These are phyloP conservation scores for Kokia cookei DNA, from an alignment of 441 rosid species.

Conservation along the genomic window DNA sequence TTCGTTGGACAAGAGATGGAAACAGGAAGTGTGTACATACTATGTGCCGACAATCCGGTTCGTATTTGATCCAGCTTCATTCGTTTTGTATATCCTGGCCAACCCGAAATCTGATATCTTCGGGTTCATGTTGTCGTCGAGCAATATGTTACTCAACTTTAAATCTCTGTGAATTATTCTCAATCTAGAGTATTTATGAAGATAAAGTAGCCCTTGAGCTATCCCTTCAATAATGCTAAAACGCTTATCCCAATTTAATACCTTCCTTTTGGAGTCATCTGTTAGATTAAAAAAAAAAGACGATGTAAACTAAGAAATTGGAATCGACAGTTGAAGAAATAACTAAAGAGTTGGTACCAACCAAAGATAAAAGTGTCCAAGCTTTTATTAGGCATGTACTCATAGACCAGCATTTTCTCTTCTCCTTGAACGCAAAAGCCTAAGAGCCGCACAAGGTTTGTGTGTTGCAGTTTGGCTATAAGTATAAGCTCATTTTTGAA, in stretches of 20 bases:
- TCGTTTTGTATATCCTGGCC: neutral
- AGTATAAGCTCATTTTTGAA: slow-evolving; percentile 4
- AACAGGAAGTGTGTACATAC: neutral
- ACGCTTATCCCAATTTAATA: neutral
- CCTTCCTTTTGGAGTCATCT: neutral
- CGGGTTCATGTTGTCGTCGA: neutral
- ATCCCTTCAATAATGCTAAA: slow-evolving; percentile 6
- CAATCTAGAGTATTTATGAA: slow-evolving; percentile 1
- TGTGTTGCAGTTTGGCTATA: slow-evolving; percentile 4
- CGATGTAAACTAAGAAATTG: neutral
- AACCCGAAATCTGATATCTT: neutral
- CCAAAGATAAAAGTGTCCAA: too few species aligned
- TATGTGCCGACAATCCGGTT: neutral
- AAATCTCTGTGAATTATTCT: slow-evolving; percentile 6
- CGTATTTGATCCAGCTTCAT: neutral
- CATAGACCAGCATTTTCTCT: neutral
- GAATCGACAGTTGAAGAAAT: neutral
- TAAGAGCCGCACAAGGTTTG: neutral
- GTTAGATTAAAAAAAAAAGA: neutral
- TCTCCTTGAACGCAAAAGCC: slow-evolving; percentile 3
- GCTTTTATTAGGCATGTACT: too few species aligned
- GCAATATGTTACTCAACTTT: neutral
- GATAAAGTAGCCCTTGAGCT: slow-evolving; percentile 4
- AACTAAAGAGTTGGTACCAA: neutral
- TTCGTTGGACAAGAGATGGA: neutral